phyloP scores from a whole-genome alignment of 1,139 yeast genomes.

The Casaregolazyma suthepensis region DNA sequence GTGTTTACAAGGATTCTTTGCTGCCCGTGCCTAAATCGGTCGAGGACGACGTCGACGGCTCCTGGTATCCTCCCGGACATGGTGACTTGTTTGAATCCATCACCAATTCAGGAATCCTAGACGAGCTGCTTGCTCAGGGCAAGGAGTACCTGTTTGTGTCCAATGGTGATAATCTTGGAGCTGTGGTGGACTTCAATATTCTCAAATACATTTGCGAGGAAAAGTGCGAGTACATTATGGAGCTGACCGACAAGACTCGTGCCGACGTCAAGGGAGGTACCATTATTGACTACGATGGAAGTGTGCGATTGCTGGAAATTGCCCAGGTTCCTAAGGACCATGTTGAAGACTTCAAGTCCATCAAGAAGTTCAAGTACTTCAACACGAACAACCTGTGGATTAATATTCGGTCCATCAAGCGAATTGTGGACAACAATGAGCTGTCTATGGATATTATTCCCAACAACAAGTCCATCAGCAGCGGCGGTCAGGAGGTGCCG shows the following conservation, averaged over 20 bases:
- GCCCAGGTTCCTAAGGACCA: conserved; percentile 99
- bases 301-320: conserved; percentile 89
- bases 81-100: conserved; percentile 94
- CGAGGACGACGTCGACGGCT: conserved; percentile 62
- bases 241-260: conserved; percentile 95
- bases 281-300: conserved; percentile 90
- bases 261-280: conserved; percentile 99
- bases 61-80: conserved; percentile 99
- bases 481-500: conserved; percentile 70
- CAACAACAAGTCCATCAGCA: conserved; percentile 74
- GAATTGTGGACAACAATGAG: conserved; percentile 78
- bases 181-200: conserved; percentile 90
- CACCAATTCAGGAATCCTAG: conserved; percentile 86
- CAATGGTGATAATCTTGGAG: conserved; percentile 97
- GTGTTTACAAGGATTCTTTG: conserved; percentile 89
- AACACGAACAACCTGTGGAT: conserved; percentile 98
- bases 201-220: conserved; percentile 90
- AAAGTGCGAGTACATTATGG: conserved; percentile 94
- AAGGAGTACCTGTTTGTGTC: conserved; percentile 93
- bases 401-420: conserved; percentile 87
- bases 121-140: conserved; percentile 84
- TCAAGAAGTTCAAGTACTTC: conserved; percentile 95
- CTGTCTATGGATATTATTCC: conserved; percentile 93
- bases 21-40: conserved; percentile 83
- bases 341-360: conserved; percentile 95